Base-by-base conservation (phyloP, 192 early-diverging fungal species). In the Gryganskiella cystojenkinii region DNA sequence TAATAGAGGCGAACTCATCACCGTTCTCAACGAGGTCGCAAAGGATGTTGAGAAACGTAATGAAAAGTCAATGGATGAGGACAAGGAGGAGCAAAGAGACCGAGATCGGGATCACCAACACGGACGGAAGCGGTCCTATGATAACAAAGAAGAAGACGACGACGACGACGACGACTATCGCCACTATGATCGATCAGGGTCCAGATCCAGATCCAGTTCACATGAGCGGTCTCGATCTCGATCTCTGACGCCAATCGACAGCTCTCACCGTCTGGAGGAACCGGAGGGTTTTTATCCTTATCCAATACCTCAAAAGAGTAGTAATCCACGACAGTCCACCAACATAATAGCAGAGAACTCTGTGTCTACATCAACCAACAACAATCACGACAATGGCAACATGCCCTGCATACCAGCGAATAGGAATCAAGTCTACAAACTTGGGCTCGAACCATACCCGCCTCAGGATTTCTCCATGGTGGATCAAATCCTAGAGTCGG, bases 191-290 rank as follows among this genome's bases (percentile, higher is more conserved):
- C 37, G 58, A 5, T 50, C 60, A 14, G 20, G 60, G 2, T 71
- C 69, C 35, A 45, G 52, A 17, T 70, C 68, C 47, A 50, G 47
- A 19, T 50, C 47, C 15, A 24, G 49, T n/a, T 64, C 64, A 13
- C 25, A 20, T 17, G 40, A 46, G 0, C 52, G 52, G 25, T 66
- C 64, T 14, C 51, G 64, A 58, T 58, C 58, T 17, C 49, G 58
- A 46, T 61, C 73, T 2, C 34, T 37, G 14, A 76, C 73, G 4
- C 73, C 73, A 3, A 76, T 76, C 15, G 73, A 76, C n/a, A 76
- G 73, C 20, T 57, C 67, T 51, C 65, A 67, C 7, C 43, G 59
- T 43, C 13, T 25, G 5, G 67, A 76, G 43, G 60, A 62, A 15
- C 35, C 60, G 2, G 22, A 46, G 7, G 50, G 24, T 20, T 27